These are phyloP conservation scores for Pestalotiopsis sp. DNA, from an alignment of 2,329 filamentous ascomycete genomes.

Conservation along the genomic window DNA sequence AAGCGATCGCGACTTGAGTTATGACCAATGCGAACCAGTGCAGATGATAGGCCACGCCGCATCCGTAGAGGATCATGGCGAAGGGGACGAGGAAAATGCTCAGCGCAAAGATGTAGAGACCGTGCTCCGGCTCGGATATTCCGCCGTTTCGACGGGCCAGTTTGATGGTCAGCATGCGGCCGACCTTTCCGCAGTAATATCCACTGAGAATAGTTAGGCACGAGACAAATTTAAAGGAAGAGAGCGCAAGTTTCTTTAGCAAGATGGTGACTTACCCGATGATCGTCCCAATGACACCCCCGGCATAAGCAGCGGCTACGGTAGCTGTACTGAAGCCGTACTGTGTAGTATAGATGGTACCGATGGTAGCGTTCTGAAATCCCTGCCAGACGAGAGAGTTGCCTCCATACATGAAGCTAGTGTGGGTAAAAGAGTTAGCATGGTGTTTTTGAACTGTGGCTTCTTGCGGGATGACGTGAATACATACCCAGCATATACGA, in stretches of 20 bases:
- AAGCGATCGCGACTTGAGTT: slow-evolving; percentile 39
- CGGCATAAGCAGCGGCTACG: slow-evolving; percentile 29
- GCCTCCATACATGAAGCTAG: slow-evolving; percentile 33
- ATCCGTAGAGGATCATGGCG: slow-evolving; percentile 31
- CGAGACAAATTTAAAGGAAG: slow-evolving; percentile 33
- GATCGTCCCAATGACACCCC: slow-evolving; percentile 21
- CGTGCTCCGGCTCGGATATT: slow-evolving; percentile 43
- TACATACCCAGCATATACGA: slow-evolving; percentile 41
- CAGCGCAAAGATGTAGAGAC: slow-evolving; percentile 41
- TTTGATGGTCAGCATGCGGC: slow-evolving; percentile 41
- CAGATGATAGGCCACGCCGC: slow-evolving; percentile 36
- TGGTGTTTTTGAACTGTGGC: not conserved
- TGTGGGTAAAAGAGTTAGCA: not conserved
- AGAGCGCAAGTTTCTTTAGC: slow-evolving; percentile 33
- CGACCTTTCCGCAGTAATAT: slow-evolving; percentile 35
- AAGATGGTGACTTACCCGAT: slow-evolving; percentile 21
- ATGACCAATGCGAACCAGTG: slow-evolving; percentile 46
- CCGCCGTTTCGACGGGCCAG: slow-evolving; percentile 42
- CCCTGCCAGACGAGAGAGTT: slow-evolving; percentile 36
- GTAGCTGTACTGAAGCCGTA: slow-evolving; percentile 33
- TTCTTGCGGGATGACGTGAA: not conserved
- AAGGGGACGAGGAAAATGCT: slow-evolving; percentile 28
- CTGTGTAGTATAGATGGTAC: slow-evolving; percentile 32
- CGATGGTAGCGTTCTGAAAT: slow-evolving; percentile 32
- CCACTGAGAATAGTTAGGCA: slow-evolving; percentile 13